These are phyloP conservation scores for Lactarius hatsudake DNA, from an alignment of 768 basidiomycete species.

Conservation along the genomic window DNA sequence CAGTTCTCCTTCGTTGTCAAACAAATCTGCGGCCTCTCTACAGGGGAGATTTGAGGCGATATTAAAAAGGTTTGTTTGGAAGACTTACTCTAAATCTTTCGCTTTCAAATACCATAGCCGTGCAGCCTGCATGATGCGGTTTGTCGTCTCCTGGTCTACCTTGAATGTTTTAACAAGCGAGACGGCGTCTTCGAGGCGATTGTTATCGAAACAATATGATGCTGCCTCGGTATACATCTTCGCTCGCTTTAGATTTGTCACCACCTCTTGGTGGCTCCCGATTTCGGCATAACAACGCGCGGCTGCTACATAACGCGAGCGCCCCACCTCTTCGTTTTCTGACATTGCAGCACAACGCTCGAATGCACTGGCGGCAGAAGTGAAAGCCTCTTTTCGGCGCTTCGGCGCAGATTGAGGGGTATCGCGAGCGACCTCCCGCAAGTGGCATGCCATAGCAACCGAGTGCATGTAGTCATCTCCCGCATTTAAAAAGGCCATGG, in stretches of 20 bases:
- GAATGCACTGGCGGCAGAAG: neutral
- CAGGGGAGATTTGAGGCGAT: neutral
- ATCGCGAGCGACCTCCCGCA: constrained; percentile 14
- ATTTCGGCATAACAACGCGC: constrained; percentile 19
- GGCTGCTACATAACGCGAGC: neutral
- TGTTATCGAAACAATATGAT: constrained; percentile 21
- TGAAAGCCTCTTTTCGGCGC: constrained; percentile 12
- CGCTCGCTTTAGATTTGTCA: constrained; percentile 11
- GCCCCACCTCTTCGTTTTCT: neutral
- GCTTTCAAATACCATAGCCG: constrained; percentile 13
- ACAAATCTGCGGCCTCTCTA: constrained; percentile 50
- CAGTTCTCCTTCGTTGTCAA: constrained; percentile 51
- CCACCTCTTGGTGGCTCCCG: neutral
- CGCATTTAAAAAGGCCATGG: constrained; percentile 14
- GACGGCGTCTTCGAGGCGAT: constrained; percentile 11
- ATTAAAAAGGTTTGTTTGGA: neutral
- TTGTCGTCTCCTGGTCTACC: constrained; percentile 16
- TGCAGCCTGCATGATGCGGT: constrained; percentile 14
- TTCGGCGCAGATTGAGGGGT: neutral
- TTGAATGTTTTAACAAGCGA: constrained; percentile 11
- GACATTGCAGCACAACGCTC: constrained; percentile 7
- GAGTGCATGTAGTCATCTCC: constrained; percentile 6
- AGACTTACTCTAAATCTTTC: constrained; percentile 16
- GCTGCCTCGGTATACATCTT: constrained; percentile 19
- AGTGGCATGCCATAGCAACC: constrained; percentile 9